Percentiles rank a stretch among this genome's conserved stretches.
phyloP scores from a whole-genome alignment of 371 early-diverging fungal genomes.

The Paraphysoderma sedebokerense region DNA sequence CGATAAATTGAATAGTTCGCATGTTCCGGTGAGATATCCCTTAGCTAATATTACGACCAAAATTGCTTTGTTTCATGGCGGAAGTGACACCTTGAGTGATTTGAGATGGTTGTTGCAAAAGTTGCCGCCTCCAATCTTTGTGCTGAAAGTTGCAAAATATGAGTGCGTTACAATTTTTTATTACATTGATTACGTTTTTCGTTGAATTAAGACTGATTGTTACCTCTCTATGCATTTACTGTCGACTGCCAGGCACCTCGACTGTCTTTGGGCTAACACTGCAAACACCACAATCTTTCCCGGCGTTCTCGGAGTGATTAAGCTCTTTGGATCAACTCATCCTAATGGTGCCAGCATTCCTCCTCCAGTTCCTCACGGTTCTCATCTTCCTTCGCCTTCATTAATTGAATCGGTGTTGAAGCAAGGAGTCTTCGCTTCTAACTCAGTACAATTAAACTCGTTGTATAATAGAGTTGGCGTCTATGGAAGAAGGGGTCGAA shows the following conservation, averaged over 20 bases:
- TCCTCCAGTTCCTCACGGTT: too few species aligned
- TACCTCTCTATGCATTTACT: too few species aligned
- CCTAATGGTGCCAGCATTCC: background rate
- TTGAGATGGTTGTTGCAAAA: conserved; percentile 38
- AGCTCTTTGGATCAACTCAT: background rate
- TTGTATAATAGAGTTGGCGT: too few species aligned
- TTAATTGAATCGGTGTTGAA: too few species aligned
- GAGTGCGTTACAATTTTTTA: too few species aligned
- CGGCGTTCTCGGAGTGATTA: background rate
- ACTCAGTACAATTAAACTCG: too few species aligned
- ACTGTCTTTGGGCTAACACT: background rate
- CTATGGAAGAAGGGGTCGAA: too few species aligned
- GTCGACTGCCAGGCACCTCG: too few species aligned
- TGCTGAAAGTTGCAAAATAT: conserved; percentile 43
- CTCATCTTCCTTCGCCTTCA: too few species aligned
- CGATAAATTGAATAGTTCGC: conserved; percentile 3
- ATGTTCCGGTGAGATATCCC: conserved; percentile 34
- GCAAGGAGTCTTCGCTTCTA: too few species aligned
- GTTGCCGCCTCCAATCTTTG: conserved; percentile 35
- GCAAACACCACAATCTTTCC: background rate
- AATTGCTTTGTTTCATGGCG: conserved; percentile 80
- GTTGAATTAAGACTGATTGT: too few species aligned
- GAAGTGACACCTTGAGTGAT: conserved; percentile 65
- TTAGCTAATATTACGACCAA: conserved; percentile 66
- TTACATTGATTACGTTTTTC: too few species aligned